Percentiles rank a stretch among this genome's conserved stretches.
These are phyloP conservation scores for Zangia roseola DNA, from an alignment of 768 basidiomycete species.

Conservation along the genomic window DNA sequence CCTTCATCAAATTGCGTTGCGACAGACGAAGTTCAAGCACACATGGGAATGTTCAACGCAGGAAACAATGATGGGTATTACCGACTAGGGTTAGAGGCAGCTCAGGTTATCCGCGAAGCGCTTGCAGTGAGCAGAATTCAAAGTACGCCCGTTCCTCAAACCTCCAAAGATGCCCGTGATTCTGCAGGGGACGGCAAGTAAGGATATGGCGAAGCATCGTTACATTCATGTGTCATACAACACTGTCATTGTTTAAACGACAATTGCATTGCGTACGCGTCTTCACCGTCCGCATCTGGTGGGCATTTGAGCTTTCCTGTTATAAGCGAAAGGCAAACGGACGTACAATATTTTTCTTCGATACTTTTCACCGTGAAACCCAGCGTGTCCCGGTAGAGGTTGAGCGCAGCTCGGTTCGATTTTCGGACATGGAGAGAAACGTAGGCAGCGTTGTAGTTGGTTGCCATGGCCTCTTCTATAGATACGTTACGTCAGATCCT, in stretches of 20 bases:
- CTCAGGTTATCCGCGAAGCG: slow-evolving; percentile 59
- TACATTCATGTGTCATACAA: slow-evolving; percentile 7
- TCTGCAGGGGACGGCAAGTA: slow-evolving; percentile 3
- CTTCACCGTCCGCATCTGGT: slow-evolving; percentile 91
- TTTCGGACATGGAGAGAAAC: slow-evolving; percentile 91
- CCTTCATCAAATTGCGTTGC: slow-evolving; percentile 67
- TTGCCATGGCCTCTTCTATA: slow-evolving; percentile 87
- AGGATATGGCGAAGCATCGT: slow-evolving; percentile 1
- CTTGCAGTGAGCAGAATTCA: slow-evolving; percentile 27
- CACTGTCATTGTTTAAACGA: slow-evolving; percentile 40
- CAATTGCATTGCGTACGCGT: slow-evolving; percentile 89
- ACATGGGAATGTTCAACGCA: slow-evolving; percentile 84
- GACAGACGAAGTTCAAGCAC: slow-evolving; percentile 77
- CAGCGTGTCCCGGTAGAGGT: slow-evolving; percentile 83
- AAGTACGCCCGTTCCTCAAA: background rate
- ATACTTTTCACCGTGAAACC: slow-evolving; percentile 86
- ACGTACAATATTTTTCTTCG: slow-evolving; percentile 90
- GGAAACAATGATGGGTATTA: slow-evolving; percentile 90
- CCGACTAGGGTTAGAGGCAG: slow-evolving; percentile 70
- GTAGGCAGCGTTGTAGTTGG: slow-evolving; percentile 79
- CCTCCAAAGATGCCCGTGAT: background rate
- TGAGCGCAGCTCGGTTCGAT: slow-evolving; percentile 91
- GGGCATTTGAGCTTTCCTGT: slow-evolving; percentile 8
- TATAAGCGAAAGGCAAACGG: background rate
- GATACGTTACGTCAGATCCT: slow-evolving; percentile 3